Percentiles rank a stretch among this genome's conserved stretches.
These are phyloP conservation scores for Tolypocladium paradoxum DNA, from an alignment of 2,329 filamentous ascomycete species.

Conservation along the genomic window DNA sequence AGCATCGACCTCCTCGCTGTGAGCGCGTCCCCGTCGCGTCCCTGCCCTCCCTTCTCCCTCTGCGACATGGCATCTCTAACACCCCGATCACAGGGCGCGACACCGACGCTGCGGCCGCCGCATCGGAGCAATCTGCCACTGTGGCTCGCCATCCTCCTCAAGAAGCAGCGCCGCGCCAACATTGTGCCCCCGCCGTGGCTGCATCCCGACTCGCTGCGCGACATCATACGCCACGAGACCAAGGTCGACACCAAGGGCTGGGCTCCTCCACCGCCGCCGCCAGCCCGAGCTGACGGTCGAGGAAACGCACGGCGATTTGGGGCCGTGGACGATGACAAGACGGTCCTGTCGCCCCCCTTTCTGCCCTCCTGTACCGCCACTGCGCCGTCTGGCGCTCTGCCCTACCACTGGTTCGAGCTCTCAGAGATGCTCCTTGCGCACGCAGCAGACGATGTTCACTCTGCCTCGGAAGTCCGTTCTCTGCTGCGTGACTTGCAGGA, in stretches of 20 bases:
- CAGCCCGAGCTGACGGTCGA: constrained; percentile 36
- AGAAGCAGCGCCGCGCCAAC: constrained; percentile 87
- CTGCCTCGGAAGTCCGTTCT: constrained; percentile 62
- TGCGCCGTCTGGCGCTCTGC: constrained; percentile 59
- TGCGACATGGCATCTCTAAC: neutral
- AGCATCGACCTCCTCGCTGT: constrained; percentile 77
- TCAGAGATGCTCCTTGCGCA: constrained; percentile 78
- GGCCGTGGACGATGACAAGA: constrained; percentile 14
- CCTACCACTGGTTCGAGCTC: constrained; percentile 93
- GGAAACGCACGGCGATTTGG: constrained; percentile 29
- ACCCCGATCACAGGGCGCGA: constrained; percentile 52
- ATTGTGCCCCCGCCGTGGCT: constrained; percentile 90
- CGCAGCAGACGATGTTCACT: constrained; percentile 69
- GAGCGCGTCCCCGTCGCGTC: constrained; percentile 29
- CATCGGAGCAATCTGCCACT: constrained; percentile 71
- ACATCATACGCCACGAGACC: constrained; percentile 74
- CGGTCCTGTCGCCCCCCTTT: constrained; percentile 60
- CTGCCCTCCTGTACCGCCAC: constrained; percentile 62
- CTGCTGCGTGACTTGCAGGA: constrained; percentile 75
- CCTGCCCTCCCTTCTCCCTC: neutral
- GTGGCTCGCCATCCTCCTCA: constrained; percentile 91
- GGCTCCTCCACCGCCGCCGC: constrained; percentile 63
- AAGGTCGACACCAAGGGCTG: constrained; percentile 60
- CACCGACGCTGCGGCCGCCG: constrained; percentile 67
- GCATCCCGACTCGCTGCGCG: constrained; percentile 59